Evolutionary conservation across 495 filamentous ascomycete genomes (phyloP).

Genomic region (Pseudoneurospora amorphoporcata): DNA sequence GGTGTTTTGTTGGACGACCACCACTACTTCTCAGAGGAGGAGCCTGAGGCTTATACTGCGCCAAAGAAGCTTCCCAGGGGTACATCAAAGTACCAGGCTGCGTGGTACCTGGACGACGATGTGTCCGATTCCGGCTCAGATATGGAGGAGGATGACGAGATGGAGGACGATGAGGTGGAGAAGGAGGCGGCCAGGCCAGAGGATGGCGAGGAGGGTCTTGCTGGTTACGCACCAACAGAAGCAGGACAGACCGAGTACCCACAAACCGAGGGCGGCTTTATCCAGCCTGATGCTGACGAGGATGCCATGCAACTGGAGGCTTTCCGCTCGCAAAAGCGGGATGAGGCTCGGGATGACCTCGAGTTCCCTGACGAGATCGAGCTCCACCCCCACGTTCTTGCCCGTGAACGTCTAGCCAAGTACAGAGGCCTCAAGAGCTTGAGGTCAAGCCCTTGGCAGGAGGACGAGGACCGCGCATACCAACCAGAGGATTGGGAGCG

Average conservation of each 20-base stretch:
- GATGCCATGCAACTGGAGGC: constrained; percentile 69
- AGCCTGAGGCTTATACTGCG: constrained; percentile 28
- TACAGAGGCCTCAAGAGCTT: constrained; percentile 89
- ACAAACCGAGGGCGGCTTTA: constrained; percentile 73
- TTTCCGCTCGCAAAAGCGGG: constrained; percentile 64
- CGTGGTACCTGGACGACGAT: constrained; percentile 82
- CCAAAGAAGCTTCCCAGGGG: constrained; percentile 79
- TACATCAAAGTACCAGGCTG: constrained; percentile 86
- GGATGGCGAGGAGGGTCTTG: constrained; percentile 69
- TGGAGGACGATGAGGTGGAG: constrained; percentile 46
- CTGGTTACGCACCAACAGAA: constrained; percentile 61
- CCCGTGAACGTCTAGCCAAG: constrained; percentile 70
- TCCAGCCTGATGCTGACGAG: constrained; percentile 78
- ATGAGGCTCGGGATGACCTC: constrained; percentile 75
- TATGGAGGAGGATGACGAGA: constrained; percentile 60
- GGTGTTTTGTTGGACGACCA: constrained; percentile 93
- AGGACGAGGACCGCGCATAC: constrained; percentile 69
- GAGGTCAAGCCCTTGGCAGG: constrained; percentile 78
- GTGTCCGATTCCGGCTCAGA: constrained; percentile 78
- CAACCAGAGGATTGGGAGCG: constrained; percentile 86
- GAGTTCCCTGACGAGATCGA: constrained; percentile 98
- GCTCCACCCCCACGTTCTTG: constrained; percentile 75
- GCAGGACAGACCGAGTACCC: constrained; percentile 71
- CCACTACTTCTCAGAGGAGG: constrained; percentile 94
- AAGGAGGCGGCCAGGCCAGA: constrained; percentile 46